Percentiles rank a stretch among this genome's conserved stretches.
Conservation (phyloP, 2,329 filamentous ascomycete genomes). For the Sporothrix brunneoviolacea region DNA sequence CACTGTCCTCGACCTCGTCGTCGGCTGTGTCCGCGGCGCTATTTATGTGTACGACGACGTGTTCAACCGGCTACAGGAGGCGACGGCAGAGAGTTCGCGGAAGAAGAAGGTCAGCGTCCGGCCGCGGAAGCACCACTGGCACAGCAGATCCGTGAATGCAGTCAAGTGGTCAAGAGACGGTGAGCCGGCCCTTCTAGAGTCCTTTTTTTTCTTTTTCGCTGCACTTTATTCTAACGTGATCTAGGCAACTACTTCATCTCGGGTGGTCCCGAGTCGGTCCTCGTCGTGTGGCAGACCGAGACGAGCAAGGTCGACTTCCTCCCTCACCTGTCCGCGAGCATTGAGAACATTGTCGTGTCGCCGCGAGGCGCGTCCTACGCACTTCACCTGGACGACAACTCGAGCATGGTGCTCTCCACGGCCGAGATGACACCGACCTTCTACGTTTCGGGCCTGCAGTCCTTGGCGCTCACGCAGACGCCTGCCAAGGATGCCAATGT, state of each 20-base stretch:
- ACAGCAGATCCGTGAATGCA: constrained; percentile 72
- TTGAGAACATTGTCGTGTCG: constrained; percentile 81
- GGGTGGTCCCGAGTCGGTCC: constrained; percentile 79
- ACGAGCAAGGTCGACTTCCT: constrained; percentile 76
- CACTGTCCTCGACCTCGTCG: constrained; percentile 51
- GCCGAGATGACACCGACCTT: constrained; percentile 78
- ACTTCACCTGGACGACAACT: constrained; percentile 85
- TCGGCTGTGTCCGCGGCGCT: constrained; percentile 70
- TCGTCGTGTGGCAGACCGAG: constrained; percentile 90
- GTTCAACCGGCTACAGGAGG: constrained; percentile 48
- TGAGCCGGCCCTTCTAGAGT: constrained; percentile 32
- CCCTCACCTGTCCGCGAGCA: constrained; percentile 80
- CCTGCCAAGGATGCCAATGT: constrained; percentile 48
- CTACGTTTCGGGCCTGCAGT: constrained; percentile 78
- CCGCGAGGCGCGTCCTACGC: constrained; percentile 73
- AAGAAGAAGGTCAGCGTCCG: constrained; percentile 40
- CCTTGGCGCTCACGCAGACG: constrained; percentile 44
- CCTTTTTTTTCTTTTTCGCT: neutral
- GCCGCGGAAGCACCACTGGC: constrained; percentile 78
- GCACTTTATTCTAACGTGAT: constrained; percentile 24
- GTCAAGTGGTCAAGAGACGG: constrained; percentile 92
- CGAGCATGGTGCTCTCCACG: constrained; percentile 81
- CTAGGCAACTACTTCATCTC: constrained; percentile 88
- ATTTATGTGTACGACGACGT: constrained; percentile 80
- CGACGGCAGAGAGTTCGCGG: constrained; percentile 32